Base-by-base conservation (phyloP, 768 basidiomycete species). In the Boletus pseudopeckii region DNA sequence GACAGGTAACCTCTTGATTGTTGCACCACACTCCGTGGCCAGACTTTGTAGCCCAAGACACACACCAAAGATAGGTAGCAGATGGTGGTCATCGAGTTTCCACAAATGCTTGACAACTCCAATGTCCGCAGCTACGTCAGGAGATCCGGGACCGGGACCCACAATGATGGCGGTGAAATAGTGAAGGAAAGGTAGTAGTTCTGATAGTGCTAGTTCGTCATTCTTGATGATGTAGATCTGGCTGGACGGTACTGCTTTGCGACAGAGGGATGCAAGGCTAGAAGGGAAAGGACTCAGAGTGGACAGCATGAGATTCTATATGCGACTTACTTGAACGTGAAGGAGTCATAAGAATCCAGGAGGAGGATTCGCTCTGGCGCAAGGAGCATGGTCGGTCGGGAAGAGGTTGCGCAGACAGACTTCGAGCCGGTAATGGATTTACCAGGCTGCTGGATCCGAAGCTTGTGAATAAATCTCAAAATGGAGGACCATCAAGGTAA, bases 331-430 rank as follows among this genome's bases (percentile, higher is more conserved):
- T 92, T 92, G 80, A 81, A 80, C n/a, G 90, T 88, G 70, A 92
- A 92, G 2, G 90, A 91, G 68, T 92, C 90, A 59, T 92, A 90
- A 0, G 90, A 92, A 66, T 91, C 90, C 30, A 92, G 76, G 43
- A 92, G 75, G 30, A 92, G 75, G 44, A 92, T 74, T 48, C 80
- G 76, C 42, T 82, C 82, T 17, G 59, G 52, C 17, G 48, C 62
- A 37, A 55, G 40, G 38, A 62, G 55, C 70, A 75, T 71, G 50
- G 55, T 45, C 28, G 54, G 44, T 55, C 52, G 53, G 24, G 50
- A 46, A 54, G 30, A n/a, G 18, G 18, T 17, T 9, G 34, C 26
- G 32, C 38, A 1, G 32, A 43, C 40, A 26, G 40, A 33, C 18
- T 36, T 32, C 39, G 42, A 42, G 43, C 32, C 14, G n/a, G 18